Conservation (phyloP, 345 rosid genomes). For the Aegle marmelos region DNA sequence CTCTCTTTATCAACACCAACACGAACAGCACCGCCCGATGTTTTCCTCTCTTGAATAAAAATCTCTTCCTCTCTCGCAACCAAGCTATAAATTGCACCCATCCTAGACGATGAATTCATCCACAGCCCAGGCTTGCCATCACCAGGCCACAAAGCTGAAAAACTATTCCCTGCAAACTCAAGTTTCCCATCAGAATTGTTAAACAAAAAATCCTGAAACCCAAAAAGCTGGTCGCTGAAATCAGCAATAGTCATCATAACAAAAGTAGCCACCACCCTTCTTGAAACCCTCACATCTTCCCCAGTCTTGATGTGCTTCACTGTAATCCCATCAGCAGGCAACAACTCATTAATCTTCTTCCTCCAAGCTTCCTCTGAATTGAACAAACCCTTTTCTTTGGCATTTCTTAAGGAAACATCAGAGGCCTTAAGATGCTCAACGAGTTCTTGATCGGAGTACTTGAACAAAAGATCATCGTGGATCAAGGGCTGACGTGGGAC, state of each 20-base stretch:
- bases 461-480: slow-evolving; percentile 77
- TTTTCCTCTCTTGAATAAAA: slow-evolving; percentile 47
- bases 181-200: slow-evolving; percentile 60
- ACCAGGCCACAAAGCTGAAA: slow-evolving; percentile 79
- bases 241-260: slow-evolving; percentile 86
- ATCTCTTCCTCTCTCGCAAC: slow-evolving; percentile 82
- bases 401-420: slow-evolving; percentile 50
- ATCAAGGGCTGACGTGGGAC: slow-evolving; percentile 82
- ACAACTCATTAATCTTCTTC: slow-evolving; percentile 53
- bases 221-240: slow-evolving; percentile 83
- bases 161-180: slow-evolving; percentile 62
- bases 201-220: slow-evolving; percentile 68
- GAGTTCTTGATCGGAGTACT: slow-evolving; percentile 70
- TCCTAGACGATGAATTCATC: slow-evolving; percentile 68
- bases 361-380: slow-evolving; percentile 71
- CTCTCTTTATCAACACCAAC: slow-evolving; percentile 34
- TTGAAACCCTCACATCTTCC: slow-evolving; percentile 56
- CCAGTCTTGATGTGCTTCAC: slow-evolving; percentile 82
- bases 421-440: slow-evolving; percentile 57
- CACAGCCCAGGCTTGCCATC: slow-evolving; percentile 86
- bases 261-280: slow-evolving; percentile 70
- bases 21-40: slow-evolving; percentile 17
- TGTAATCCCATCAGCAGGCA: slow-evolving; percentile 56
- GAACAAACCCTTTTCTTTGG: slow-evolving; percentile 58
- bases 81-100: slow-evolving; percentile 74